A percentile compares a stretch with the other conserved stretches of the same genome.
Conservation (phyloP, 2,329 filamentous ascomycete genomes). For the Ophiostoma sp. region DNA sequence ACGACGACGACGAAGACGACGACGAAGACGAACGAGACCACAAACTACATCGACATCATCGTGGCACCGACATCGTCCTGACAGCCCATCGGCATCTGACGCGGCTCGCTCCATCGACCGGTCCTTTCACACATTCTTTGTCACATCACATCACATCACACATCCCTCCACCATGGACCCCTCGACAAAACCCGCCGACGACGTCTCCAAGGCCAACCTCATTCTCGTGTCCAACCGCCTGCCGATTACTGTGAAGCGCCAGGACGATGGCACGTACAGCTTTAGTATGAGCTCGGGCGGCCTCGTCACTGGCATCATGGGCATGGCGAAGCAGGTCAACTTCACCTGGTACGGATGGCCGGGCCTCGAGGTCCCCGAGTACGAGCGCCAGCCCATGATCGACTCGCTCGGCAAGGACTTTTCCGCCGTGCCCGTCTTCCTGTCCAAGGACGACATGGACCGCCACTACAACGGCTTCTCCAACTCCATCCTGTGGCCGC, state of each 20-base stretch:
- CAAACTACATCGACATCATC: background rate
- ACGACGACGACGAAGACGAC: background rate
- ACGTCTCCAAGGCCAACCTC: constrained; percentile 25
- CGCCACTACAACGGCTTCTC: constrained; percentile 97
- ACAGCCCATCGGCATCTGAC: background rate
- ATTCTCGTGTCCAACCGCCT: constrained; percentile 84
- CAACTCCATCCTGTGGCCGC: constrained; percentile 96
- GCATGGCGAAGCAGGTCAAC: constrained; percentile 82
- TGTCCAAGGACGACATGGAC: constrained; percentile 89
- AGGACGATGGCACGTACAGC: constrained; percentile 83
- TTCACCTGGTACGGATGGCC: constrained; percentile 99
- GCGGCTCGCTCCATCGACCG: background rate
- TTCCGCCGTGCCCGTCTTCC: constrained; percentile 83
- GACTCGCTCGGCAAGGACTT: constrained; percentile 79
- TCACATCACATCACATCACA: background rate
- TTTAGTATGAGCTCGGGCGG: constrained; percentile 97
- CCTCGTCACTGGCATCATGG: constrained; percentile 87
- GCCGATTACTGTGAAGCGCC: constrained; percentile 92
- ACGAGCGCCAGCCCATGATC: constrained; percentile 68
- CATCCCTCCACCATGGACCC: background rate
- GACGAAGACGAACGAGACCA: background rate
- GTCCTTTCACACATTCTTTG: background rate
- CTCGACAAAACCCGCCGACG: constrained; percentile 18
- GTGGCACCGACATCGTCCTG: background rate
- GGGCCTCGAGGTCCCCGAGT: constrained; percentile 81